Base-by-base conservation (phyloP, 2,329 filamentous ascomycete species). In the Xylaria sp. region DNA sequence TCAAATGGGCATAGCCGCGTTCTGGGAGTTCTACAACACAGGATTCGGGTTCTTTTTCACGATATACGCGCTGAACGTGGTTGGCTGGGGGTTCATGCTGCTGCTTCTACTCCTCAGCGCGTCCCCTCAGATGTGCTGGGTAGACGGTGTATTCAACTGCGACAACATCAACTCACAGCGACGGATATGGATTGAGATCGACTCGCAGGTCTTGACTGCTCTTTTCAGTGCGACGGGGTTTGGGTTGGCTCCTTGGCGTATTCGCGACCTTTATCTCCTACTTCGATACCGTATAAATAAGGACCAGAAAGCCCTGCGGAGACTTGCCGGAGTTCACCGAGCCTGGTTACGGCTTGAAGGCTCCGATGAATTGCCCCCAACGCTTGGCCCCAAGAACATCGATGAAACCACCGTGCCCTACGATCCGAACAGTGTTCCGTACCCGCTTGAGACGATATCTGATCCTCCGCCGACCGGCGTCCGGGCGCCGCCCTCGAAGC, bases 81-180 rank as follows among this genome's bases (percentile, higher is more conserved):
- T 97, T 9, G 94, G 92, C 0, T 97, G 93, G 93, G 93, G 93
- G 60, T 93, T 92, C 66, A 97, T 97, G 93, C 85, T 97, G 39
- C 97, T 97, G 80, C 83, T 97, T 19, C 84, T 97, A 1, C 88
- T 97, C 30, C 92, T 90, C 82, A 93, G 93, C 75, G 93, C 86
- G 64, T 83, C 88, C 2, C 90, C 90, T 6, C 88, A 88, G 68
- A 93, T 93, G 92, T 93, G 93, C 82, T 78, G 64, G 68, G 73
- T 75, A 7, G 82, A 85, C 73, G 90, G 86, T 0, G 61, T 57
- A 14, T 72, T 64, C 65, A 82, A 82, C 42, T 95, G 92, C 81
- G 85, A 92, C 76, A 84, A 92, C 72, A 90, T 93, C 77, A 83
- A 93, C 75, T 93, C 92, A 0, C 89, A 92, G 1, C 88, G 93